Conservation (phyloP, 495 filamentous ascomycete genomes). For the Staphylotrichum tortipilum region DNA sequence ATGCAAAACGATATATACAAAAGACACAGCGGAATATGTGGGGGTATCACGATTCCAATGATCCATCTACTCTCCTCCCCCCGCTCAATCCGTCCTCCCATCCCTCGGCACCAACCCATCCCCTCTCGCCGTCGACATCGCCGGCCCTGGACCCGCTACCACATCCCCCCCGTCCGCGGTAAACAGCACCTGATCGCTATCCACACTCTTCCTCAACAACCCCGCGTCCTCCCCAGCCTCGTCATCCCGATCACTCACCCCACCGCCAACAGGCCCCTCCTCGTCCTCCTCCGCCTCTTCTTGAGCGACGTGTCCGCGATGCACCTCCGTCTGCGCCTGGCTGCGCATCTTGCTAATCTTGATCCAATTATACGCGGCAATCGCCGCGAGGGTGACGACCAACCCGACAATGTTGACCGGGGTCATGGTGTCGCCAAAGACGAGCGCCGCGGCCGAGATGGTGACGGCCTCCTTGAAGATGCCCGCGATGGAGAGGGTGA, state of each 20-base stretch:
- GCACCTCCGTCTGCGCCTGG: slow-evolving; percentile 49
- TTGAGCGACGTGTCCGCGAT: slow-evolving; percentile 17
- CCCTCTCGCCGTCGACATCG: neutral
- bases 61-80: neutral
- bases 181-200: slow-evolving; percentile 14
- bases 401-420: slow-evolving; percentile 82
- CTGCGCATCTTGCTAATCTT: slow-evolving; percentile 83
- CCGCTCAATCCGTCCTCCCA: slow-evolving; percentile 2
- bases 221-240: slow-evolving; percentile 18
- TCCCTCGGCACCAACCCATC: neutral
- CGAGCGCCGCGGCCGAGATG: slow-evolving; percentile 76
- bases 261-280: slow-evolving; percentile 3
- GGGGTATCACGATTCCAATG: neutral
- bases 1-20: too few relatives aligned
- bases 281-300: neutral
- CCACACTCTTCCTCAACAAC: slow-evolving; percentile 16
- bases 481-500: slow-evolving; percentile 91
- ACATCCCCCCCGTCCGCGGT: slow-evolving; percentile 20
- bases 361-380: slow-evolving; percentile 87
- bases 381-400: slow-evolving; percentile 78
- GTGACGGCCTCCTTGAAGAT: slow-evolving; percentile 99
- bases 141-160: slow-evolving; percentile 6
- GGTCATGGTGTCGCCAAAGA: slow-evolving; percentile 86
- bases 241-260: slow-evolving; percentile 14
- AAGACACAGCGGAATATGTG: too few relatives aligned